phyloP scores from a whole-genome alignment of 2,329 filamentous ascomycete genomes.

The Cladophialophora psammophila region DNA sequence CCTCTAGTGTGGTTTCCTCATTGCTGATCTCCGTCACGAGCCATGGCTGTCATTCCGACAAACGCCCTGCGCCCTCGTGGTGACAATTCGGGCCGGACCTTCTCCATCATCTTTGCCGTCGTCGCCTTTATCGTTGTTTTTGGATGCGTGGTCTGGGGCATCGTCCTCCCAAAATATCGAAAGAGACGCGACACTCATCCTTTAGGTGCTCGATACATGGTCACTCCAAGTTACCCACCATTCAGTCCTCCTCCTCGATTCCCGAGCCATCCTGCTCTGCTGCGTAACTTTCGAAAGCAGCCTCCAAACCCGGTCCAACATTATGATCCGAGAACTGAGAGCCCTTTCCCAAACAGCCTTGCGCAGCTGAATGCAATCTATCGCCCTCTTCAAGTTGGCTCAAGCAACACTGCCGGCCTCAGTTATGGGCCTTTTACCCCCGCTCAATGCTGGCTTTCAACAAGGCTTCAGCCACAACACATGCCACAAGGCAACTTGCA shows the following conservation, averaged over 20 bases:
- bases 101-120: slow-evolving; percentile 34
- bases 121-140: slow-evolving; percentile 32
- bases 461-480: slow-evolving; percentile 5
- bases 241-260: slow-evolving; percentile 24
- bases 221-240: slow-evolving; percentile 10
- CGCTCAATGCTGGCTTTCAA: slow-evolving; percentile 17
- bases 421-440: slow-evolving; percentile 35
- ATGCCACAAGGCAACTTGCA: neutral
- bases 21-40: neutral
- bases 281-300: slow-evolving; percentile 27
- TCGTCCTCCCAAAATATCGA: slow-evolving; percentile 33
- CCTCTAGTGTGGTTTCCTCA: neutral
- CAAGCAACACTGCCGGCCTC: neutral
- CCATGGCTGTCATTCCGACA: slow-evolving; percentile 22
- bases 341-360: slow-evolving; percentile 33
- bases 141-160: slow-evolving; percentile 33
- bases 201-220: slow-evolving; percentile 9
- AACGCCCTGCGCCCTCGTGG: slow-evolving; percentile 23
- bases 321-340: slow-evolving; percentile 36
- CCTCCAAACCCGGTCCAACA: slow-evolving; percentile 20
- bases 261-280: slow-evolving; percentile 35
- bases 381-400: neutral
- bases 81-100: slow-evolving; percentile 20
- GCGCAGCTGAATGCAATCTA: slow-evolving; percentile 1
- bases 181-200: slow-evolving; percentile 24